Evolutionary conservation across 192 early-diverging fungal species (phyloP).

Genomic region (Helicostylum pulchrum): DNA sequence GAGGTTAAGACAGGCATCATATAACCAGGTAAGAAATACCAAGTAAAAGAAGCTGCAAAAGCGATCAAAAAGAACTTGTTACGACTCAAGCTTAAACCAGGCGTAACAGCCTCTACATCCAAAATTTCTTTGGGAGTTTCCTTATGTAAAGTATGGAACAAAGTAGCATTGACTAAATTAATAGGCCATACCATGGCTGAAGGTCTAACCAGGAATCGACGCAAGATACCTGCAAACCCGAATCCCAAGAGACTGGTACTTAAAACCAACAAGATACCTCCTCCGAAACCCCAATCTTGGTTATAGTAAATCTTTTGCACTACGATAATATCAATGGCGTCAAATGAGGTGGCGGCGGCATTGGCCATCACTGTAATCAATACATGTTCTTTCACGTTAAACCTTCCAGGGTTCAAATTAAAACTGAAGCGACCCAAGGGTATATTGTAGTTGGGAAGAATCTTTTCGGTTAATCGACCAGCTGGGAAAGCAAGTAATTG

Average conservation of each 20-base stretch:
- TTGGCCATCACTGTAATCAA: conserved; percentile 77
- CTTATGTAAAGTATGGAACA: conserved; percentile 46
- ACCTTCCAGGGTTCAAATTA: conserved; percentile 78
- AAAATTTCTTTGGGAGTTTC: conserved; percentile 28
- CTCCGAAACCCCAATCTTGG: conserved; percentile 59
- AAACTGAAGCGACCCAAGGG: conserved; percentile 46
- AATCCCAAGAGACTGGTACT: conserved; percentile 58
- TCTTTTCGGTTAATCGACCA: conserved; percentile 60
- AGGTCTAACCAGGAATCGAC: conserved; percentile 44
- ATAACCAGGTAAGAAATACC: conserved; percentile 63
- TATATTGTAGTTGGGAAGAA: conserved; percentile 55
- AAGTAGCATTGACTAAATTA: conserved; percentile 48
- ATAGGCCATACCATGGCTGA: conserved; percentile 47
- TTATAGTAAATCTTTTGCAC: conserved; percentile 69
- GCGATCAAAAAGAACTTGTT: conserved; percentile 48
- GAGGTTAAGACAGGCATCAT: conserved; percentile 66
- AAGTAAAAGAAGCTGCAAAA: conserved; percentile 41
- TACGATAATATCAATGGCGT: conserved; percentile 74
- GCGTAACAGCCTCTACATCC: conserved; percentile 25
- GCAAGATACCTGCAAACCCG: conserved; percentile 39
- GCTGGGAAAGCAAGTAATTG: conserved; percentile 74
- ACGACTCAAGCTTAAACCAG: conserved; percentile 26
- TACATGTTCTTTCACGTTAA: conserved; percentile 87
- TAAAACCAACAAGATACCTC: conserved; percentile 63
- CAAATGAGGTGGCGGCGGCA: conserved; percentile 63